Base-by-base conservation (phyloP, 129 eudicot species). In the Heracleum sosnowskyi region DNA sequence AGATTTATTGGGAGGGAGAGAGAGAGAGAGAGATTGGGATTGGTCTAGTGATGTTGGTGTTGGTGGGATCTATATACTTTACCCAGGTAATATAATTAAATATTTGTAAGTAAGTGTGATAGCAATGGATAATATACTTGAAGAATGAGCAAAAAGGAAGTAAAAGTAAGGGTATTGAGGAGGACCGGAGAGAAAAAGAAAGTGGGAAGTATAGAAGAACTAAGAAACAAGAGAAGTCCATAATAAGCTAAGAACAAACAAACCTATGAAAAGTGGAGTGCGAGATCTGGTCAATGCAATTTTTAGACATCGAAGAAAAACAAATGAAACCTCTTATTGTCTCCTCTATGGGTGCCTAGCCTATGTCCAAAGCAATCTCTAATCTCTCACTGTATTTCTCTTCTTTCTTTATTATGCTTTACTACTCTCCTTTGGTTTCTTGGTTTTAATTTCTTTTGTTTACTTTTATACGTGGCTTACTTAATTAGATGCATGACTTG, bases 291-390 rank as follows among this genome's bases (percentile, higher is more conserved):
- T 79, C 77, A 79, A 75, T 31, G 78, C 66, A 37, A 75, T 37
- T 73, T 34, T 35, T 36, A 3, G 77, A 55, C 78, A 76, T 83
- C 74, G 36, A 83, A 79, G 70, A 51, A 77, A 76, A 39, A 77
- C 78, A 45, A 72, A 75, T 74, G 81, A 53, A 85, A 85, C 83
- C 78, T 78, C 85, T 45, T 78, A 69, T 85, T 85, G 88, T 85
- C 88, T 79, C 88, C 85, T 75, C 79, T 74, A 69, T 29, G 88
- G 88, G 80, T 51, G 83, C 81, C 80, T 84, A 84, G 77, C 70
- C 83, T 81, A 73, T 73, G 75, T 63, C 68, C 80, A 80, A 84
- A 84, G 87, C 77, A 51, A 84, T 47, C 84, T 71, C 42, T 5
- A 9, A 60, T 2, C 84, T 71, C 11, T 4, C 35, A 5, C 45